Evolutionary conservation across 2,329 filamentous ascomycete genomes (phyloP).

Genomic region (Pseudogymnoascus sp.): DNA sequence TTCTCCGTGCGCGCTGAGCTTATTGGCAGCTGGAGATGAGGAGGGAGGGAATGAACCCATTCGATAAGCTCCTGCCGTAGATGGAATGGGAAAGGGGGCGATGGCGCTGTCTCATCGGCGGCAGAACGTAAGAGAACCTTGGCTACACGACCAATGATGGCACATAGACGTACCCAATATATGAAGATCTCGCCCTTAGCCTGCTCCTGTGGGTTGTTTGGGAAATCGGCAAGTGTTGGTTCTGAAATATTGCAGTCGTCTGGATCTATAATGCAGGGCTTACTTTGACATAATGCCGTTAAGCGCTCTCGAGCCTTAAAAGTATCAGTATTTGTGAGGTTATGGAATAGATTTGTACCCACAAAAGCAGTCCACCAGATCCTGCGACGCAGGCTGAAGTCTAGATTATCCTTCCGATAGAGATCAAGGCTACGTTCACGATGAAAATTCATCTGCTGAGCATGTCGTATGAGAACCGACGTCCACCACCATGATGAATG

Average conservation of each 20-base stretch:
- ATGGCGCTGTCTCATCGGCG: neutral
- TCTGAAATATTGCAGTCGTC: constrained; percentile 35
- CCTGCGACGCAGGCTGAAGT: constrained; percentile 29
- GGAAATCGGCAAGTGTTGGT: constrained; percentile 33
- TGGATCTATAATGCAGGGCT: constrained; percentile 36
- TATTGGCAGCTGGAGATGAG: constrained; percentile 30
- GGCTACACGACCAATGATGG: constrained; percentile 34
- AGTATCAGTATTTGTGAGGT: neutral
- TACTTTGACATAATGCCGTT: constrained; percentile 37
- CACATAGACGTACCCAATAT: constrained; percentile 35
- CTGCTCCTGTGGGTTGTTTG: constrained; percentile 24
- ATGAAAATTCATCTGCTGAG: constrained; percentile 38
- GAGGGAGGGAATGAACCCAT: constrained; percentile 31
- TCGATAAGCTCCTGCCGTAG: constrained; percentile 29
- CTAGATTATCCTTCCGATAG: constrained; percentile 15
- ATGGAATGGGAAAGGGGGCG: constrained; percentile 20
- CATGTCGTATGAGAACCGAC: constrained; percentile 35
- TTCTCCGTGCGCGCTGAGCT: constrained; percentile 22
- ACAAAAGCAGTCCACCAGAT: constrained; percentile 38
- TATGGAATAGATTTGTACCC: constrained; percentile 8
- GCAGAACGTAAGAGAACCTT: constrained; percentile 30
- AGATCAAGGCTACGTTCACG: constrained; percentile 29
- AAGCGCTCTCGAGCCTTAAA: constrained; percentile 30
- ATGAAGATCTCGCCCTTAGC: constrained; percentile 34
- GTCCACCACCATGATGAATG: constrained; percentile 41